Evolutionary conservation across 305 asterid species (phyloP), one percentile per base, ranked within the genome.

Genomic region (Fraxinus paxiana): DNA sequence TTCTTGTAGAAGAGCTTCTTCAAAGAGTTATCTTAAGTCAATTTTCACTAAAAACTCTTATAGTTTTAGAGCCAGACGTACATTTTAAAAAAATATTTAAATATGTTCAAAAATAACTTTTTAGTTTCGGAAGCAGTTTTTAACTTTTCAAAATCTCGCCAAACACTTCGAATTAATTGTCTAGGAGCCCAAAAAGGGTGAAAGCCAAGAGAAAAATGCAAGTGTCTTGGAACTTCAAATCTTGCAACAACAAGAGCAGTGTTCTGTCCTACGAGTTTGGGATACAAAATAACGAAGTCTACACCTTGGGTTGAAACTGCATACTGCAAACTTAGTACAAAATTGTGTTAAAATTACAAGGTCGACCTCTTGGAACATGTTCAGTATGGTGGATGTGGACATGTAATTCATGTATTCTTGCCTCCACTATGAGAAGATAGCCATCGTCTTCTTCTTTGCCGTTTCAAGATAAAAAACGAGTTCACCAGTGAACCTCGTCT

Each of bases 341-440:
- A 51, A 71, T 6, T 17, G 4, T 8, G 34, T 33, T 2, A 72
- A 59, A 59, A 6, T 18, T 59, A 59, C 69, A 59, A 18, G 22
- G 5, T 59, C 69, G 31, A 56, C 10, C 9, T n/a, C 24, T 56
- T n/a, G 13, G 51, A 41, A 41, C n/a, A 41, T 41, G 51, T 10
- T 41, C n/a, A 41, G 5, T 10, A 41, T 12, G 51, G 51, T 41
- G 51, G 51, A 41, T 41, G n/a, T 10, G n/a, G 51, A 41, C 13
- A 10, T 4, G 6, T 26, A 2, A 3, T 4, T 24, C 24, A 65
- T 65, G 6, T 2, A 13, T 28, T 78, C 92, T 88, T 67, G 91
- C 99, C 83, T 95, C 99, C 13, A 93, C 96, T 9, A 92, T 96
- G n/a, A 95, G 94, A 75, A 93, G 92, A 84, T 92, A 95, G 20